Percentiles rank a stretch among this genome's conserved stretches.
phyloP scores from a whole-genome alignment of 2,329 filamentous ascomycete species.

The Neofusicoccum ribis region DNA sequence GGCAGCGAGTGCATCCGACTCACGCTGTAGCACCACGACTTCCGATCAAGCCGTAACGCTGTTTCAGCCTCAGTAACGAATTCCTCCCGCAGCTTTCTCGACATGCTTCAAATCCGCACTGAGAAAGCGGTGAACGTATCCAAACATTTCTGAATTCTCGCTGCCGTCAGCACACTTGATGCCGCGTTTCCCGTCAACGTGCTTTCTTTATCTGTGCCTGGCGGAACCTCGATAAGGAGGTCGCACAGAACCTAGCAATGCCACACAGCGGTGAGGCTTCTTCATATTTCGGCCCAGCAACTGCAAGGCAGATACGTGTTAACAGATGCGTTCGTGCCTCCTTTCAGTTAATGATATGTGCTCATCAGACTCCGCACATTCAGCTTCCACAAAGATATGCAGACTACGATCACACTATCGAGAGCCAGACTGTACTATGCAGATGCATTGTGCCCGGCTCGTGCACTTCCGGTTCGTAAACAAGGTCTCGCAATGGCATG shows the following conservation, averaged over 20 bases:
- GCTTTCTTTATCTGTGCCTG: neutral
- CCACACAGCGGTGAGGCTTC: neutral
- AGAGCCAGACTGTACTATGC: neutral
- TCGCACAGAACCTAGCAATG: neutral
- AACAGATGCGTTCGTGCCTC: neutral
- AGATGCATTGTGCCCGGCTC: neutral
- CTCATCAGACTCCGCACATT: neutral
- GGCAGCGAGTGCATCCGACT: neutral
- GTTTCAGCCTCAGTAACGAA: neutral
- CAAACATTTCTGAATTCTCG: neutral
- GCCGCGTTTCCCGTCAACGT: neutral
- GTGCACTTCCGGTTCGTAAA: neutral
- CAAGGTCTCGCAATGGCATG: neutral
- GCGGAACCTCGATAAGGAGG: neutral
- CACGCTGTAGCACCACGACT: neutral
- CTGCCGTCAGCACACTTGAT: neutral
- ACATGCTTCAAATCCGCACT: neutral
- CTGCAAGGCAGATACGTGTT: neutral
- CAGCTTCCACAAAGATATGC: neutral
- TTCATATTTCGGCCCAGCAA: neutral
- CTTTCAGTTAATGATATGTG: neutral
- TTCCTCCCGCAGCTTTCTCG: neutral
- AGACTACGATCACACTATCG: neutral
- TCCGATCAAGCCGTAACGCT: neutral
- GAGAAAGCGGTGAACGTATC: neutral